Percentiles rank a stretch among this genome's conserved stretches.
phyloP scores from a whole-genome alignment of 495 filamentous ascomycete genomes.

The Haplographium delicatum region DNA sequence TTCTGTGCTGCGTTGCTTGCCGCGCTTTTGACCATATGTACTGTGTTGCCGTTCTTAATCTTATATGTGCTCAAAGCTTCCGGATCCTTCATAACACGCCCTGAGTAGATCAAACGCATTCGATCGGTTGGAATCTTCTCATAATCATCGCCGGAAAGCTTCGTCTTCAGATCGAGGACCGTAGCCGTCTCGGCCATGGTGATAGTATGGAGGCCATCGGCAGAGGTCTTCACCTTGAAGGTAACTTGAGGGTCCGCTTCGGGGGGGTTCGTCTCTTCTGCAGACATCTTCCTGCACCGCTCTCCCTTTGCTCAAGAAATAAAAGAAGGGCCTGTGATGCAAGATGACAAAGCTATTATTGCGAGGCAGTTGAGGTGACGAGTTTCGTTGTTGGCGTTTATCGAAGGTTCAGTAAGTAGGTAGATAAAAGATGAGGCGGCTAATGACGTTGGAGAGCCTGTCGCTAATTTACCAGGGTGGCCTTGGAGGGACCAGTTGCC shows the following conservation, averaged over 20 bases:
- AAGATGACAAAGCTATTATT: too few species aligned
- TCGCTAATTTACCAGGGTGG: not conserved
- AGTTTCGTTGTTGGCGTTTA: not conserved
- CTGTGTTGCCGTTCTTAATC: conserved; percentile 91
- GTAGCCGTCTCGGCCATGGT: conserved; percentile 72
- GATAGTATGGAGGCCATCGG: conserved; percentile 76
- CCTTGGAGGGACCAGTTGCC: too few species aligned
- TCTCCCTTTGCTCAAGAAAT: too few species aligned
- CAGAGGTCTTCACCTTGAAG: conserved; percentile 90
- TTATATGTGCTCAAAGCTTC: conserved; percentile 83
- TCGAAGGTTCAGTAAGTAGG: too few species aligned
- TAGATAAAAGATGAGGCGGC: conserved; percentile 13
- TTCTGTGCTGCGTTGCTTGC: conserved; percentile 77
- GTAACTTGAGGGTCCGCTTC: conserved; percentile 57
- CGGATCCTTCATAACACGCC: conserved; percentile 89
- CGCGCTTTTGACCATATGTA: conserved; percentile 94
- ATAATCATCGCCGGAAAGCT: conserved; percentile 72
- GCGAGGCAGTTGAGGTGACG: not conserved
- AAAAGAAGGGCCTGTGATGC: too few species aligned
- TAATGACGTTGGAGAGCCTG: conserved; percentile 12
- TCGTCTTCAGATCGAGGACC: conserved; percentile 82
- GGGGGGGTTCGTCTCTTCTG: conserved; percentile 41
- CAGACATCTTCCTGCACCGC: too few species aligned
- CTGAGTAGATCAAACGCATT: conserved; percentile 95
- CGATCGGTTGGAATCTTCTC: conserved; percentile 79